Evolutionary conservation across 306 rosid species (phyloP), one percentile per base, ranked within the genome.

Genomic region (Fagus crenata): DNA sequence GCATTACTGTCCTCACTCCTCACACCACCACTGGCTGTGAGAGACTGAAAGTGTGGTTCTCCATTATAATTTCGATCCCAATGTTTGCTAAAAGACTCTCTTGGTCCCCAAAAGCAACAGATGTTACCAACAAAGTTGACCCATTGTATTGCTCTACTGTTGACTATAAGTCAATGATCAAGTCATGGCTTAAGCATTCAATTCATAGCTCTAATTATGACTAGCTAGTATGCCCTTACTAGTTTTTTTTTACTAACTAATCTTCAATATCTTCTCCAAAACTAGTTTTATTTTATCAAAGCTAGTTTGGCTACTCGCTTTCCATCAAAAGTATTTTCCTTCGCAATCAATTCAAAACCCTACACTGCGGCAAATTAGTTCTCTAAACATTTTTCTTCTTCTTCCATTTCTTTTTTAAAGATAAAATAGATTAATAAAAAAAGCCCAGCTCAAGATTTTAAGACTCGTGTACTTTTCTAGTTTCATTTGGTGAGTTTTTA

Each of bases 71-170:
- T 63, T 32, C 31, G n/a, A 42, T 15, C 69, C 36, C 9, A 12
- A 14, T 71, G 67, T 37, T 51, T 71, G 43, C 55, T 37, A 60
- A 13, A 49, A 53, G 67, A n/a, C 17, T 71, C 33, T 11, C 18
- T 3, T 61, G 67, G 77, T 31, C 58, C 82, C 73, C 3, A 72
- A 4, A 65, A 61, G 56, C 46, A 61, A 56, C 67, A 61, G 71
- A 72, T 63, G 43, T 40, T 43, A 59, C 54, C 73, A 60, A 67
- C 82, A 63, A 65, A 36, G 36, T 78, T 49, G 46, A 61, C 31
- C 40, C 60, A 67, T 14, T 36, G 32, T 22, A 13, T 54, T 14
- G 51, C 7, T 43, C 18, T 77, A 31, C 33, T 14, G 14, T 51
- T 51, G 4, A 37, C 15, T 39, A 35, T 35, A 35, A 41, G 35